Conservation (phyloP, 371 early-diverging fungal species). For the Syncephalastrum racemosum region DNA sequence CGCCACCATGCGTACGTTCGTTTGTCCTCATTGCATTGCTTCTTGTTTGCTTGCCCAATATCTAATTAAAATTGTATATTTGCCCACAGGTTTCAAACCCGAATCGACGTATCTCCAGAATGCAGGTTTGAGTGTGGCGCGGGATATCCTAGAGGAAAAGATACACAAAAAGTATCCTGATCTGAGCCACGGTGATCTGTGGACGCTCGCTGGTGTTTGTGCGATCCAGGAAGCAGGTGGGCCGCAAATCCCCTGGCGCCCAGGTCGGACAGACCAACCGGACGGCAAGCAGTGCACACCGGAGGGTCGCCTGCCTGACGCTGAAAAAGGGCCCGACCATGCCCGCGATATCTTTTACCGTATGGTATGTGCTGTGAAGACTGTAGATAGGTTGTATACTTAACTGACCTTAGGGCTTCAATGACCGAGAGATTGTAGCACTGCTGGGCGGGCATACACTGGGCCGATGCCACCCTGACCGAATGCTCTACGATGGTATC, state of each 20-base stretch:
- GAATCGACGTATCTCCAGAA: conserved; percentile 75
- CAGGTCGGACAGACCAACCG: conserved; percentile 67
- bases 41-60: background rate
- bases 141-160: conserved; percentile 63
- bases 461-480: conserved; percentile 84
- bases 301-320: conserved; percentile 86
- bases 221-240: conserved; percentile 84
- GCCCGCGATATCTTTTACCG: conserved; percentile 77
- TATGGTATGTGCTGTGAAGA: conserved; percentile 73
- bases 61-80: background rate
- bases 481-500: conserved; percentile 81
- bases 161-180: conserved; percentile 76
- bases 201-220: conserved; percentile 81
- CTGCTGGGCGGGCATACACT: conserved; percentile 84
- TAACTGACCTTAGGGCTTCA: conserved; percentile 49
- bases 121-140: conserved; percentile 74
- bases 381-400: conserved; percentile 25
- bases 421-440: conserved; percentile 87
- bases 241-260: conserved; percentile 72
- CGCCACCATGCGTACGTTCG: conserved; percentile 67
- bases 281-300: conserved; percentile 49
- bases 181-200: conserved; percentile 82
- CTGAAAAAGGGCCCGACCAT: conserved; percentile 62
- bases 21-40: background rate
- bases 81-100: conserved; percentile 40